These are phyloP conservation scores for Alternaria infectoria DNA, from an alignment of 2,329 filamentous ascomycete genomes.

Conservation along the genomic window DNA sequence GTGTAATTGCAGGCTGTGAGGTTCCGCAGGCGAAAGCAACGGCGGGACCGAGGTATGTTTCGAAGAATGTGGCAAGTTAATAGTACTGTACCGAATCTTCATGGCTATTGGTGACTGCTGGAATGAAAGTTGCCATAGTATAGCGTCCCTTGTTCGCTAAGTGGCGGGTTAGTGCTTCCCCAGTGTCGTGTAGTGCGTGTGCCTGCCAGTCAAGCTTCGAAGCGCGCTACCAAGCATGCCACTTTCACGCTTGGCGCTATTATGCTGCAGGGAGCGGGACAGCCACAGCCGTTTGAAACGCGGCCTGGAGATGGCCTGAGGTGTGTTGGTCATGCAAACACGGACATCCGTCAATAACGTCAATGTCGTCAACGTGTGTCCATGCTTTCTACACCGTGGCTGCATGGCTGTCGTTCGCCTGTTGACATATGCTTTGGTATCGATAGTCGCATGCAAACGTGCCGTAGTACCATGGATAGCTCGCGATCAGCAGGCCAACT, in stretches of 20 bases:
- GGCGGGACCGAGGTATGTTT: background rate
- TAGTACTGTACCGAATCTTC: background rate
- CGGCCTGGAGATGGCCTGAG: background rate
- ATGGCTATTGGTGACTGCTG: constrained; percentile 13
- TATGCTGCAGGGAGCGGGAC: constrained; percentile 20
- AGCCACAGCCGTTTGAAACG: constrained; percentile 30
- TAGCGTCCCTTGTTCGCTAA: constrained; percentile 2
- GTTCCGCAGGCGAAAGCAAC: background rate
- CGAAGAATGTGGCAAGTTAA: background rate
- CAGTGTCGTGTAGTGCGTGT: constrained; percentile 17
- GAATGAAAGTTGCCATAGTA: constrained; percentile 15
- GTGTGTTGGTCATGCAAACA: background rate
- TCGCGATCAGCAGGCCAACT: background rate
- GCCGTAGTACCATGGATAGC: background rate
- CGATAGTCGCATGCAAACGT: background rate
- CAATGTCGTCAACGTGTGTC: background rate
- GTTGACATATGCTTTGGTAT: background rate
- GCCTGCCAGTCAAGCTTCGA: constrained; percentile 31
- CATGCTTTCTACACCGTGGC: background rate
- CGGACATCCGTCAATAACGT: constrained; percentile 3
- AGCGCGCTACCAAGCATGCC: constrained; percentile 30
- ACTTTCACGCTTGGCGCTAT: constrained; percentile 32
- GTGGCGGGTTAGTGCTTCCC: background rate
- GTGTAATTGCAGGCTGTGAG: constrained; percentile 11
- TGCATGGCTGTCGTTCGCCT: background rate